Evolutionary conservation across 495 filamentous ascomycete genomes (phyloP).

Genomic region (Penicillium waksmanii): DNA sequence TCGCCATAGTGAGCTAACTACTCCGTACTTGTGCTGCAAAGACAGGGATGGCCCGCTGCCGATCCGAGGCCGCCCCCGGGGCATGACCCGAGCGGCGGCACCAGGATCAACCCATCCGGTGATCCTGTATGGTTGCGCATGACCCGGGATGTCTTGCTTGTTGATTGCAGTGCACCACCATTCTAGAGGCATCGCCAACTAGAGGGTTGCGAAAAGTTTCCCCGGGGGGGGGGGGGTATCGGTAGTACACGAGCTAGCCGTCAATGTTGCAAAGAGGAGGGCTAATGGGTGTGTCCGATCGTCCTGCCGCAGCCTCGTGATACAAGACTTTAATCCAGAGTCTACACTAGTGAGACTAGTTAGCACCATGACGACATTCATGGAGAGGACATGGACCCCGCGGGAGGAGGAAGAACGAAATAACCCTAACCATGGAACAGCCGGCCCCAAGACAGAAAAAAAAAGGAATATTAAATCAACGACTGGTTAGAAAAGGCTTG

Average conservation of each 20-base stretch:
- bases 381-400: too few species aligned
- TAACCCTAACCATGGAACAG: too few species aligned
- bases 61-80: constrained; percentile 11
- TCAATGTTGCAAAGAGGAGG: background rate
- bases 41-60: constrained; percentile 3
- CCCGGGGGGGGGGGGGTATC: background rate
- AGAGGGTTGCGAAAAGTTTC: background rate
- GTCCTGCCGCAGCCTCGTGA: constrained; percentile 23
- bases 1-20: background rate
- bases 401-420: too few species aligned
- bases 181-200: background rate
- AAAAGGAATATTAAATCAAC: background rate
- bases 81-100: constrained; percentile 22
- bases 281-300: constrained; percentile 8
- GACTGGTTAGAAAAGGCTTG: background rate
- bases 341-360: constrained; percentile 5
- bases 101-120: constrained; percentile 25
- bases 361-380: constrained; percentile 11
- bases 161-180: background rate
- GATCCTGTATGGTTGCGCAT: constrained; percentile 26
- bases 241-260: constrained; percentile 12
- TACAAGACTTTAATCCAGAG: constrained; percentile 9
- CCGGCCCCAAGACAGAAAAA: background rate
- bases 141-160: constrained; percentile 18
- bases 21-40: constrained; percentile 6